Percentiles rank a stretch among this genome's conserved stretches.
Conservation (phyloP, 192 early-diverging fungal species). For the Lunasporangiospora selenospora region DNA sequence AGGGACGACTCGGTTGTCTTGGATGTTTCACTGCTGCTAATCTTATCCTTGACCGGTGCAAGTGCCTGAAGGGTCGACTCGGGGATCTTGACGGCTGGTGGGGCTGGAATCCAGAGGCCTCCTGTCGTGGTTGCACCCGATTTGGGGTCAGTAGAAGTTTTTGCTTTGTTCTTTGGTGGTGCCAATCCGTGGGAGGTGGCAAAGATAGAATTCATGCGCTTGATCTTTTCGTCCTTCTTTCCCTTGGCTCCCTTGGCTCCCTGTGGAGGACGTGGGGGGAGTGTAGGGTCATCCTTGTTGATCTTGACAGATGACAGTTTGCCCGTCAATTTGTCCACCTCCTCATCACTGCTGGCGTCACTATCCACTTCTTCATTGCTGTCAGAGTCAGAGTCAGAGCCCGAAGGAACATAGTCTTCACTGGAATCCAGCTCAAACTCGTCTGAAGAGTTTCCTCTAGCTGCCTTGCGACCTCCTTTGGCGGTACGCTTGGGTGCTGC, state of each 20-base stretch:
- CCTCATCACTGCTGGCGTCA: slow-evolving; percentile 12
- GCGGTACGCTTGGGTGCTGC: slow-evolving; percentile 7
- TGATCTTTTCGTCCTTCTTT: no score
- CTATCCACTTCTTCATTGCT: slow-evolving; percentile 8
- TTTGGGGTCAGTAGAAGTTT: slow-evolving; percentile 1
- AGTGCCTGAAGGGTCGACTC: slow-evolving; percentile 28
- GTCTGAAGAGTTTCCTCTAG: slow-evolving; percentile 23
- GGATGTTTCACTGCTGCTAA: no score
- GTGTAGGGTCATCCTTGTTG: slow-evolving; percentile 22
- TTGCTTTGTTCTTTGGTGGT: slow-evolving; percentile 42
- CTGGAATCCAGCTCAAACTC: slow-evolving; percentile 25
- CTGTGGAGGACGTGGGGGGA: slow-evolving; percentile 9
- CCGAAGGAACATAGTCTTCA: slow-evolving; percentile 13
- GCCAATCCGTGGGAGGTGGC: slow-evolving; percentile 12
- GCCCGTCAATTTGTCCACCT: slow-evolving; percentile 21
- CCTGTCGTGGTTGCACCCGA: slow-evolving; percentile 3
- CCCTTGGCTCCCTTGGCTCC: no score
- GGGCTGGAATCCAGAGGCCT: slow-evolving; percentile 39
- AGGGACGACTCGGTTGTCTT: slow-evolving; percentile 1
- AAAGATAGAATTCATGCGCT: slow-evolving; percentile 16
- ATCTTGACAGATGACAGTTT: slow-evolving; percentile 40
- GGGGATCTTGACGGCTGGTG: slow-evolving; percentile 28
- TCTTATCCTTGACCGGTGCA: slow-evolving; percentile 12
- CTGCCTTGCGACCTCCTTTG: slow-evolving; percentile 1
- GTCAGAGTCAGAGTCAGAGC: slow-evolving; percentile 4